Base-by-base conservation (phyloP, 805 yeast genomes). In the Candida ipomoeae region DNA sequence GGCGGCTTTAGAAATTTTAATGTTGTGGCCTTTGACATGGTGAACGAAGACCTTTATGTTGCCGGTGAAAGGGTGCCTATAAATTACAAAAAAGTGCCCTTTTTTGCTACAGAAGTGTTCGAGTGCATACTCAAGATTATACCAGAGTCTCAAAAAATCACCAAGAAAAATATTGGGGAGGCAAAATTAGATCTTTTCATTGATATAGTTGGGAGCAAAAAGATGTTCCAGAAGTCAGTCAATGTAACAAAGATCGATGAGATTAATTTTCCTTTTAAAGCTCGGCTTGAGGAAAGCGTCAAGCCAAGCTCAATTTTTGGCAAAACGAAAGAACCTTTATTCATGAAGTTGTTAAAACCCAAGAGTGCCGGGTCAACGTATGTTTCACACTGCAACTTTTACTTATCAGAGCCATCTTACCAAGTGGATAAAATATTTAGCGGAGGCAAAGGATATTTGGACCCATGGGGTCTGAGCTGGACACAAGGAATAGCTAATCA, bases 151-250 rank as follows among this genome's bases (percentile, higher is more conserved):
- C 65, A 60, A 36, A 48, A 42, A 18, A 58, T 71, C 3, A 53
- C 48, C 36, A 41, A 40, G 5, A 32, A 35, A 23, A 69, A 66
- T 48, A 36, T 68, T 36, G 52, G 61, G 44, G 51, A 59, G 33
- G 64, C 61, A 52, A 67, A 66, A 41, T 57, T 71, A 46, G 78
- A 73, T 53, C 51, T 66, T 33, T 60, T 73, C 38, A 59, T 73
- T 18, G 78, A 73, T 52, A 65, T 73, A 17, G 58, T 69, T 8
- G 78, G 78, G n/a, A 59, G 73, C 49, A 68, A 65, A 52, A 65
- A 65, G 50, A 65, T 60, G 58, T 67, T 73, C 42, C 75, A 71
- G 46, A 58, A 60, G 35, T 40, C 63, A 3, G 59, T 68, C 18
- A 62, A 63, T 43, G 62, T 67, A 54, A 53, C 60, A 26, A 60